Conservation (phyloP, 495 filamentous ascomycete genomes). For the Opeltia flavorubescens region DNA sequence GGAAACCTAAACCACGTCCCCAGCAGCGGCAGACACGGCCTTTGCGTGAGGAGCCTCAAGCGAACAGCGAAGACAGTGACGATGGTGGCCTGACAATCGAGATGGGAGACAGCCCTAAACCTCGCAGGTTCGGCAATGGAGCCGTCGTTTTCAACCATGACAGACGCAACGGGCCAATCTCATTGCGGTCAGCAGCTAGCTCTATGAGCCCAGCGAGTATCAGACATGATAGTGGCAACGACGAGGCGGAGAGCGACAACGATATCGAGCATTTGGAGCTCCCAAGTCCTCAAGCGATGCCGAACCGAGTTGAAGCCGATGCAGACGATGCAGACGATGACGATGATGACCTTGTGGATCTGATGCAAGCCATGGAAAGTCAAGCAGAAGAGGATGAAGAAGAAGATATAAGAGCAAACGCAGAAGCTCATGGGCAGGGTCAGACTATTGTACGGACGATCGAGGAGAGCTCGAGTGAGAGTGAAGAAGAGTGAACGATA, state of each 20-base stretch:
- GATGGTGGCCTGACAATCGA: conserved; percentile 12
- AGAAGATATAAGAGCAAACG: background rate
- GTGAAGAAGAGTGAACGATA: conserved; percentile 13
- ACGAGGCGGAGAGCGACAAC: conserved; percentile 4
- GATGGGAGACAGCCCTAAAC: conserved; percentile 8
- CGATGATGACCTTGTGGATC: conserved; percentile 7
- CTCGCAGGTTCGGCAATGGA: conserved; percentile 6
- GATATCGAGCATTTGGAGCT: conserved; percentile 14
- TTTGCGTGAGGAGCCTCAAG: conserved; percentile 9
- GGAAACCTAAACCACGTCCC: conserved; percentile 5
- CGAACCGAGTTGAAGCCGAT: background rate
- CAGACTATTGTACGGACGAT: background rate
- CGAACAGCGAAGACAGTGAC: conserved; percentile 13
- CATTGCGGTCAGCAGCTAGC: conserved; percentile 15
- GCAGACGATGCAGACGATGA: conserved; percentile 2
- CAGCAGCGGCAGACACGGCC: conserved; percentile 4
- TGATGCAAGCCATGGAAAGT: conserved; percentile 14
- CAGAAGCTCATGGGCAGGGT: background rate
- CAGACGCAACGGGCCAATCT: conserved; percentile 12
- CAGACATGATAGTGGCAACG: background rate
- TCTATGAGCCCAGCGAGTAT: conserved; percentile 13
- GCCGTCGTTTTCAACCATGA: conserved; percentile 10
- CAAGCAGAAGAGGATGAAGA: conserved; percentile 15
- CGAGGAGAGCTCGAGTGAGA: conserved; percentile 15
- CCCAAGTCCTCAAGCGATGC: background rate